Percentiles rank a stretch among this genome's conserved stretches.
These are phyloP conservation scores for Cordyceps javanica DNA, from an alignment of 2,329 filamentous ascomycete species.

Conservation along the genomic window DNA sequence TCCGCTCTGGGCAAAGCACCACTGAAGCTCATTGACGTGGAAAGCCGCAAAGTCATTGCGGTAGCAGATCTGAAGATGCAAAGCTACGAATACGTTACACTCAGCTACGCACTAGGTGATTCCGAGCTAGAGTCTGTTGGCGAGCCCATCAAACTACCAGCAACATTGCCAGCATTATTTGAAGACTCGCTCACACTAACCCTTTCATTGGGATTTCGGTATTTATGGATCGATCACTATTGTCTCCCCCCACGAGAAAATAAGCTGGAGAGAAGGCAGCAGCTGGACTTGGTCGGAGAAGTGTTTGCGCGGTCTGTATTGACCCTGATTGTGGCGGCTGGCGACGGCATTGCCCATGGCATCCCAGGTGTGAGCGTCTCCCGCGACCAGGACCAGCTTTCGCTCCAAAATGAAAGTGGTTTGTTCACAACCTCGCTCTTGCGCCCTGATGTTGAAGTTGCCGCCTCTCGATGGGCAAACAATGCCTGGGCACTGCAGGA, in stretches of 20 bases:
- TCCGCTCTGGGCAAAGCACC: constrained; percentile 13
- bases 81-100: constrained; percentile 26
- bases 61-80: constrained; percentile 22
- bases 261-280: constrained; percentile 20
- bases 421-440: constrained; percentile 31
- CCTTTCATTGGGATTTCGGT: constrained; percentile 27
- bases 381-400: constrained; percentile 28
- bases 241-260: constrained; percentile 26
- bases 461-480: constrained; percentile 28
- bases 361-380: constrained; percentile 29
- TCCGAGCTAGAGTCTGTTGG: neutral
- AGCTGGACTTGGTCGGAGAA: constrained; percentile 27
- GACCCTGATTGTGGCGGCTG: constrained; percentile 31
- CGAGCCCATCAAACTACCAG: constrained; percentile 19
- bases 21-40: constrained; percentile 28
- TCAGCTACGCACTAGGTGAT: constrained; percentile 27
- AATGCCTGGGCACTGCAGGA: constrained; percentile 33
- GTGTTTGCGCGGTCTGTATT: constrained; percentile 28
- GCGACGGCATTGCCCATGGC: constrained; percentile 23
- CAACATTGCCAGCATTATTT: constrained; percentile 24
- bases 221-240: constrained; percentile 33
- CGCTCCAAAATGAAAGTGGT: constrained; percentile 26
- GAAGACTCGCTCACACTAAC: constrained; percentile 29
- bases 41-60: constrained; percentile 23
- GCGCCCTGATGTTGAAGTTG: constrained; percentile 29